These are phyloP conservation scores for Entelexis sorbosivorans DNA, from an alignment of 1,139 yeast species.

Conservation along the genomic window DNA sequence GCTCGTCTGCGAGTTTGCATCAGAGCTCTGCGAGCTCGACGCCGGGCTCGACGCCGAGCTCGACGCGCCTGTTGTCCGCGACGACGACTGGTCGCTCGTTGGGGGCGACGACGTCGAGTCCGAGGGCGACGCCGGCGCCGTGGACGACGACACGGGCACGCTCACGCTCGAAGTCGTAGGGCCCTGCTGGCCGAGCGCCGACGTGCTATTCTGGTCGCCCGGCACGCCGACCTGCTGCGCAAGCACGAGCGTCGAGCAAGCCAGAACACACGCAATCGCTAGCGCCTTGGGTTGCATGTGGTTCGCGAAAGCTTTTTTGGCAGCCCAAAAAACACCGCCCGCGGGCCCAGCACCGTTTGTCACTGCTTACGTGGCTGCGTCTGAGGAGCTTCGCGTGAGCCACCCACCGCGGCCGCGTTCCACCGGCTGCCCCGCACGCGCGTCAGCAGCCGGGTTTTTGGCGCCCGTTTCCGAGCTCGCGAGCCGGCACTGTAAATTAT, in stretches of 20 bases:
- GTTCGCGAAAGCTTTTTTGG: not conserved
- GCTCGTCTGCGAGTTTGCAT: not conserved
- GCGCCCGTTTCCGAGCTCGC: not conserved
- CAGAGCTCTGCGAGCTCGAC: not conserved
- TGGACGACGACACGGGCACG: not conserved
- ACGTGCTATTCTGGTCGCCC: conserved; percentile 2
- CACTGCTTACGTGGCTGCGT: not conserved
- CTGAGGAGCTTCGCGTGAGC: not conserved
- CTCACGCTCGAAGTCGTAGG: not conserved
- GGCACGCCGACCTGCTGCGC: conserved; percentile 1
- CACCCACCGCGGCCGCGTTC: not conserved
- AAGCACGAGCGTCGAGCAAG: not conserved
- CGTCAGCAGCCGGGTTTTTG: too few relatives aligned
- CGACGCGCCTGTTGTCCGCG: too few relatives aligned
- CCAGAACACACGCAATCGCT: not conserved
- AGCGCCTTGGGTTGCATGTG: conserved; percentile 2
- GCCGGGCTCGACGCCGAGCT: not conserved
- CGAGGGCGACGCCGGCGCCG: too few relatives aligned
- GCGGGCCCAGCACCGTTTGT: not conserved
- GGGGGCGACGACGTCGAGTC: not conserved
- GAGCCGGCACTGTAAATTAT: too few relatives aligned
- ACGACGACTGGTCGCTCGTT: too few relatives aligned
- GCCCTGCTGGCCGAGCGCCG: not conserved
- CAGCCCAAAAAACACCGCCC: not conserved
- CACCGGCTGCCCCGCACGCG: not conserved